These are phyloP conservation scores for Scenedesmus sp. DNA, from an alignment of 163 green algal genomes.

Conservation along the genomic window DNA sequence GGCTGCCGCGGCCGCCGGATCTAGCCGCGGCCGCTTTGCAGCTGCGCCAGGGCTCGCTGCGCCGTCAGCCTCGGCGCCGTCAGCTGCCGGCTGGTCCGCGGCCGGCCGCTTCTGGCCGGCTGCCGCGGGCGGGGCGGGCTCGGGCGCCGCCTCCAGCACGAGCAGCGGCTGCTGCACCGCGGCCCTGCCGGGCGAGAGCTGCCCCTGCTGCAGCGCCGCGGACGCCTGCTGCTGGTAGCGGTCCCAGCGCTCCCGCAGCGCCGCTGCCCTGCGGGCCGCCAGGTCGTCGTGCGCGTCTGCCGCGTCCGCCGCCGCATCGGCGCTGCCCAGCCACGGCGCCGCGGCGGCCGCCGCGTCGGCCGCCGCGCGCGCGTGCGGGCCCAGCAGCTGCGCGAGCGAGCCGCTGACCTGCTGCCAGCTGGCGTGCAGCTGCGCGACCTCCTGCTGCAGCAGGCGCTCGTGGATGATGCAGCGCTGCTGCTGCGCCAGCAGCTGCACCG, in stretches of 20 bases:
- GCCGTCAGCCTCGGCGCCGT: no score
- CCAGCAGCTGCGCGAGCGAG: slow-evolving; percentile 19
- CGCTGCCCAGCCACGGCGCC: no score
- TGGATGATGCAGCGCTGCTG: slow-evolving; percentile 38
- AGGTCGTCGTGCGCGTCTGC: no score
- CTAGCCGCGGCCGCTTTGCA: slow-evolving; percentile 1
- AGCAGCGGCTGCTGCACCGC: background rate
- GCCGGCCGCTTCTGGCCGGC: background rate
- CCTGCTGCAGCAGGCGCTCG: slow-evolving; percentile 34
- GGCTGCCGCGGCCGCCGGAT: background rate
- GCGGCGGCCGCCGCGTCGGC: slow-evolving; percentile 3
- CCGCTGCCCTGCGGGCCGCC: background rate
- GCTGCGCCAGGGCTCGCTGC: background rate
- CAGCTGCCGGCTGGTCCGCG: background rate
- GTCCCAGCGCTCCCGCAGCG: background rate
- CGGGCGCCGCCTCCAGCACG: background rate
- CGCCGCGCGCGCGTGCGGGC: background rate
- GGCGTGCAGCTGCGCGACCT: slow-evolving; percentile 25
- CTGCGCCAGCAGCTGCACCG: slow-evolving; percentile 15
- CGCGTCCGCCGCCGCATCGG: no score
- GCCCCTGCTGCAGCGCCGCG: background rate
- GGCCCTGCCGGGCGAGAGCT: background rate
- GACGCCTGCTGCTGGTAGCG: slow-evolving; percentile 25
- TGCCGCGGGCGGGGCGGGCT: background rate
- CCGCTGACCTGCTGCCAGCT: slow-evolving; percentile 6